These are phyloP conservation scores for Henningerozyma blattae DNA, from an alignment of 805 yeast species.

Conservation along the genomic window DNA sequence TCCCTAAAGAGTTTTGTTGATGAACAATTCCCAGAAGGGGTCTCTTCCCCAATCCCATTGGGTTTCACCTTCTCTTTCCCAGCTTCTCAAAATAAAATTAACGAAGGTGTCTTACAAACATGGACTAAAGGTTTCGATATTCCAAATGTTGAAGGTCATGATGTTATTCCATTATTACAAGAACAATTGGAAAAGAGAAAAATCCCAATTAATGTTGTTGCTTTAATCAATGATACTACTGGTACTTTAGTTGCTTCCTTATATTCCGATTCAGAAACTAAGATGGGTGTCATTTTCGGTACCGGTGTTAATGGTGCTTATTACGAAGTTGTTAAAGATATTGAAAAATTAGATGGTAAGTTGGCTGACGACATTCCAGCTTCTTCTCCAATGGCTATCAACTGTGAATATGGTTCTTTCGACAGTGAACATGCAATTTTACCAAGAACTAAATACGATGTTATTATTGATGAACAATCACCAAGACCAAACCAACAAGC, in stretches of 20 bases:
- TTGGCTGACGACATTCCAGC: slow-evolving; percentile 49
- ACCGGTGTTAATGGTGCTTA: slow-evolving; percentile 98
- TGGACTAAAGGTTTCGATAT: slow-evolving; percentile 99
- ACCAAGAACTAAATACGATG: slow-evolving; percentile 86
- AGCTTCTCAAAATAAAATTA: slow-evolving; percentile 69
- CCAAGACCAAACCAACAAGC: slow-evolving; percentile 96
- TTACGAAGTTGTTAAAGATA: slow-evolving; percentile 59
- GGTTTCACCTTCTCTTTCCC: slow-evolving; percentile 97
- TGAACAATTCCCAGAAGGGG: slow-evolving; percentile 60
- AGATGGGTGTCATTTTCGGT: slow-evolving; percentile 94
- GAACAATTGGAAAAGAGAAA: slow-evolving; percentile 48
- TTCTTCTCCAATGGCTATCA: slow-evolving; percentile 80
- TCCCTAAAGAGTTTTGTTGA: slow-evolving; percentile 59
- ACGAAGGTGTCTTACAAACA: slow-evolving; percentile 78
- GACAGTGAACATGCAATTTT: slow-evolving; percentile 77
- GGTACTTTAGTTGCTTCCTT: slow-evolving; percentile 94
- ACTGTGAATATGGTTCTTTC: slow-evolving; percentile 97
- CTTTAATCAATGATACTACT: slow-evolving; percentile 92
- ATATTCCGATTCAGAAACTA: slow-evolving; percentile 78
- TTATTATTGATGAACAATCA: slow-evolving; percentile 66
- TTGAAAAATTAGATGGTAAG: slow-evolving; percentile 73
- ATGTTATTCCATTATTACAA: slow-evolving; percentile 88
- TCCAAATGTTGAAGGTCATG: slow-evolving; percentile 84
- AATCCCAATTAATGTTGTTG: slow-evolving; percentile 78
- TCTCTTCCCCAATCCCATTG: slow-evolving; percentile 49